Conservation (phyloP, 345 rosid genomes). For the Lepidium sativum region DNA sequence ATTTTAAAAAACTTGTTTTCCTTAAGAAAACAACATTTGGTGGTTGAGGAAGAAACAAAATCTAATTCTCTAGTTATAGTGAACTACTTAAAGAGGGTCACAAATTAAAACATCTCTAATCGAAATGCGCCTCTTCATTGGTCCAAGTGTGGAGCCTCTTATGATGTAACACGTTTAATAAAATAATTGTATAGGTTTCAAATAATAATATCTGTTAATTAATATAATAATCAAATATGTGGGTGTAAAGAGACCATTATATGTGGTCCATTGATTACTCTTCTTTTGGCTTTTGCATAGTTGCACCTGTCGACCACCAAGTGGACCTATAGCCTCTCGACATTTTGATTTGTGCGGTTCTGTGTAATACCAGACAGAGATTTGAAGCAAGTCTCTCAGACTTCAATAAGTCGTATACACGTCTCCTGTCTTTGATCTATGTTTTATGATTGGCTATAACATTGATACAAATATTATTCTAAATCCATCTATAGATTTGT, state of each 20-base stretch:
- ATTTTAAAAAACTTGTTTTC: neutral
- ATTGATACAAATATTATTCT: neutral
- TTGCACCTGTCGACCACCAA: slow-evolving; percentile 15
- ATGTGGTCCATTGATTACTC: slow-evolving; percentile 19
- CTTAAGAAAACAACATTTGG: neutral
- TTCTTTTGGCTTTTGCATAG: slow-evolving; percentile 3
- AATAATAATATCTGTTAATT: neutral
- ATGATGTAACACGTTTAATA: slow-evolving; percentile 1
- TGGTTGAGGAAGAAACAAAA: slow-evolving; percentile 27
- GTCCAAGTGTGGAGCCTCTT: slow-evolving; percentile 28
- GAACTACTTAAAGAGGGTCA: slow-evolving; percentile 9
- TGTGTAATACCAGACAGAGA: slow-evolving; percentile 8
- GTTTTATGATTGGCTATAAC: neutral
- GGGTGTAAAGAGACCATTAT: slow-evolving; percentile 22
- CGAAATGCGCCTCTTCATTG: slow-evolving; percentile 16
- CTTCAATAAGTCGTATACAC: neutral
- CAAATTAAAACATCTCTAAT: neutral
- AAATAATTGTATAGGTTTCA: neutral
- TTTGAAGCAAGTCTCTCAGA: slow-evolving; percentile 1
- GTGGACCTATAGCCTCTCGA: slow-evolving; percentile 8
- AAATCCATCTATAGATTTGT: no score
- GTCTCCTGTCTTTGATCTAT: neutral
- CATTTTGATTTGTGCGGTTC: slow-evolving; percentile 11
- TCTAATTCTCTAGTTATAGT: slow-evolving; percentile 11
- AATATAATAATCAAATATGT: neutral